Percentiles rank a stretch among this genome's conserved stretches.
Conservation (phyloP, 2,329 filamentous ascomycete genomes). For the Alternaria tenuissima region DNA sequence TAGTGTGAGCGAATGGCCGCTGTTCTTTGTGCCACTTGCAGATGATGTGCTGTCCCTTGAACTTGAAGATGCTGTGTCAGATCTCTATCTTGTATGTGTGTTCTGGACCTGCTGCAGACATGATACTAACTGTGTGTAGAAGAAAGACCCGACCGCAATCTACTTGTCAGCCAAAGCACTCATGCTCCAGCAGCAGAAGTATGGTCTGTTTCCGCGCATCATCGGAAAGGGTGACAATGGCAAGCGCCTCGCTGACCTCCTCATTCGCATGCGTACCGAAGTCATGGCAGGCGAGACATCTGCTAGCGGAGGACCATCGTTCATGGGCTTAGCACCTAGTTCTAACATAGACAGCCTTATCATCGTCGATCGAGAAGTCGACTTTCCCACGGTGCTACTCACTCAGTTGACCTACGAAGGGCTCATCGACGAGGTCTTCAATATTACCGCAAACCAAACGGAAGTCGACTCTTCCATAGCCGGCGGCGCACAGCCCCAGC, state of each 20-base stretch:
- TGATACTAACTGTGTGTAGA: conserved; percentile 53
- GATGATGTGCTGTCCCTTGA: conserved; percentile 91
- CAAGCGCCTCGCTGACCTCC: conserved; percentile 83
- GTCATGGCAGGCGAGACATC: conserved; percentile 79
- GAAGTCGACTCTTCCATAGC: conserved; percentile 92
- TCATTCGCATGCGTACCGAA: conserved; percentile 92
- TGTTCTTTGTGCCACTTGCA: conserved; percentile 92
- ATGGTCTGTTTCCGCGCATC: conserved; percentile 93
- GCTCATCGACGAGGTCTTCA: conserved; percentile 90
- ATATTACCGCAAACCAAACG: conserved; percentile 89
- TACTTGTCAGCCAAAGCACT: conserved; percentile 89
- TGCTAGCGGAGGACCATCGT: conserved; percentile 61
- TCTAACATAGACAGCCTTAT: conserved; percentile 88
- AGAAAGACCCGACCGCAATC: conserved; percentile 89
- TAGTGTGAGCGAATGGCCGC: conserved; percentile 83
- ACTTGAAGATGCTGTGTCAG: conserved; percentile 83
- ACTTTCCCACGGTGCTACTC: conserved; percentile 89
- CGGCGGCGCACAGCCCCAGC: conserved; percentile 71
- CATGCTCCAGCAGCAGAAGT: conserved; percentile 90
- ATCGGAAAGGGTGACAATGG: conserved; percentile 96
- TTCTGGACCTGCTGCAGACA: neutral
- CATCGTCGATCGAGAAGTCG: conserved; percentile 93
- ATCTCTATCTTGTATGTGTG: conserved; percentile 76
- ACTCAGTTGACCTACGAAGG: conserved; percentile 98
- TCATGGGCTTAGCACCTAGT: conserved; percentile 80